Percentiles rank a stretch among this genome's conserved stretches.
Evolutionary conservation across 2,329 filamentous ascomycete genomes (phyloP).

Genomic region (Lasiodiplodia sp.): DNA sequence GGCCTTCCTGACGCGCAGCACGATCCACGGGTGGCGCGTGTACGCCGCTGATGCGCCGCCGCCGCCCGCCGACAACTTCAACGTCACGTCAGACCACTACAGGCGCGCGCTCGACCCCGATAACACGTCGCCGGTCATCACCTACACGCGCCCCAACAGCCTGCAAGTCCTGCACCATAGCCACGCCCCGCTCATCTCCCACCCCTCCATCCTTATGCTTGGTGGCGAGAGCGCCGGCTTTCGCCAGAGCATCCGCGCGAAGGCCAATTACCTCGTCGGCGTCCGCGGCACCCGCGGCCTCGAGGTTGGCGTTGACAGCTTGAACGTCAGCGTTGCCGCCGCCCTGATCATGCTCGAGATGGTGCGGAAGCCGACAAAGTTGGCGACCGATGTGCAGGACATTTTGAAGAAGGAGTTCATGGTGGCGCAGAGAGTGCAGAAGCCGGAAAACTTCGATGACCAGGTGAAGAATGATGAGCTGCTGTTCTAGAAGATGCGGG

Average conservation of each 20-base stretch:
- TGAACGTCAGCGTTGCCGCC: slow-evolving; percentile 92
- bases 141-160: slow-evolving; percentile 35
- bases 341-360: slow-evolving; percentile 78
- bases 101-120: background rate
- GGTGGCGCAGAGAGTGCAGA: background rate
- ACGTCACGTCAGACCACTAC: background rate
- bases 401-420: background rate
- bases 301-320: slow-evolving; percentile 74
- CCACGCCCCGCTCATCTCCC: slow-evolving; percentile 40
- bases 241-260: slow-evolving; percentile 48
- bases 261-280: slow-evolving; percentile 69
- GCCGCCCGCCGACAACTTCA: slow-evolving; percentile 15
- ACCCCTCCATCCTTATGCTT: slow-evolving; percentile 81
- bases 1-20: slow-evolving; percentile 73
- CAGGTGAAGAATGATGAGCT: background rate
- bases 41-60: slow-evolving; percentile 70
- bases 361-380: slow-evolving; percentile 44
- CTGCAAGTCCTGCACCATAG: slow-evolving; percentile 28
- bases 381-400: background rate
- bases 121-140: slow-evolving; percentile 32
- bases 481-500: background rate
- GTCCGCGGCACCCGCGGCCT: slow-evolving; percentile 63
- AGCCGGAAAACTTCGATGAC: background rate
- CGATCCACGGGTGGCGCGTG: slow-evolving; percentile 78
- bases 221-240: slow-evolving; percentile 45